Evolutionary conservation across 768 basidiomycete species (phyloP).

Genomic region (Tubosaeta brunneosetosa): DNA sequence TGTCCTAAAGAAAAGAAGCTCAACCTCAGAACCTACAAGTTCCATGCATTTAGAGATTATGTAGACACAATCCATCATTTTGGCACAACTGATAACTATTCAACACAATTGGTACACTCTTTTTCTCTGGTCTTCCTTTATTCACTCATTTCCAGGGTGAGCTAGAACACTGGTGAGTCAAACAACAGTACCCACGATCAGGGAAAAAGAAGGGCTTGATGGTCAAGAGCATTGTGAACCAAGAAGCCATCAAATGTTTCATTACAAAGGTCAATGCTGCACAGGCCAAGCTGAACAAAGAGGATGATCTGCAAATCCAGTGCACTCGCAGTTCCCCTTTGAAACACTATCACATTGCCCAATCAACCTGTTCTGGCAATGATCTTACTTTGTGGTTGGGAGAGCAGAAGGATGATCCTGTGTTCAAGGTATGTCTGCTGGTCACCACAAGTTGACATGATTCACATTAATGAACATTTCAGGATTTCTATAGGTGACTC

Average conservation of each 20-base stretch:
- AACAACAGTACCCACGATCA: conserved; percentile 28
- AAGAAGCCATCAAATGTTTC: conserved; percentile 13
- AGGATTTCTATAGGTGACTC: background rate
- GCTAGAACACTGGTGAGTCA: conserved; percentile 33
- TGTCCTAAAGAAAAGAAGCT: background rate
- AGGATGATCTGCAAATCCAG: background rate
- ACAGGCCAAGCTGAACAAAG: background rate
- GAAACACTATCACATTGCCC: background rate
- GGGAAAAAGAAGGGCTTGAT: conserved; percentile 31
- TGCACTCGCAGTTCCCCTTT: background rate
- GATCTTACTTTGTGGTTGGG: background rate
- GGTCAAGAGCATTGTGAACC: conserved; percentile 27
- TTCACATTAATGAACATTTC: background rate
- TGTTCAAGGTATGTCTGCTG: background rate
- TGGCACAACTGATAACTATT: conserved; percentile 28
- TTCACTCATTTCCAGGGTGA: conserved; percentile 16
- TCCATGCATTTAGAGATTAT: conserved; percentile 17
- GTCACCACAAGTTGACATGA: no score
- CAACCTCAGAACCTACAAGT: conserved; percentile 10
- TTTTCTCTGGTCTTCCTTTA: background rate
- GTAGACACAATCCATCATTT: conserved; percentile 4
- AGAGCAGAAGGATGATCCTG: background rate
- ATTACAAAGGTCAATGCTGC: background rate
- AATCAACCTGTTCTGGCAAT: background rate
- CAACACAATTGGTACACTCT: conserved; percentile 23